phyloP scores from a whole-genome alignment of 805 yeast genomes.

The Starmerella geochares region DNA sequence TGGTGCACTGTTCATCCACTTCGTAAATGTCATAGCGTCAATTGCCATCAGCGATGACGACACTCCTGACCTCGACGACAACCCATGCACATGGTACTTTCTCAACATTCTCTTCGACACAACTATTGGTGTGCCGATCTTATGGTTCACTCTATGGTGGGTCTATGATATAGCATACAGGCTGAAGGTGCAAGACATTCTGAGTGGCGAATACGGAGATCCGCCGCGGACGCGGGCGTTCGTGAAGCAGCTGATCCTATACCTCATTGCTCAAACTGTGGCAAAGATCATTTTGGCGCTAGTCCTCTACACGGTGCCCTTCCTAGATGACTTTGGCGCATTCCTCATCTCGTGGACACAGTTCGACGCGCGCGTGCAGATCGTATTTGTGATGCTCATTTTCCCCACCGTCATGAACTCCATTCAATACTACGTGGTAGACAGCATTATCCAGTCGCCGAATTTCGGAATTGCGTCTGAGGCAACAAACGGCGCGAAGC shows the following conservation, averaged over 20 bases:
- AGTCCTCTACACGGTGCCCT: slow-evolving; percentile 51
- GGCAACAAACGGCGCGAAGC: slow-evolving; percentile 4
- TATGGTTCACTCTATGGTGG: slow-evolving; percentile 44
- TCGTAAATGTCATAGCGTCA: slow-evolving; percentile 63
- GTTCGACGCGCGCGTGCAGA: slow-evolving; percentile 69
- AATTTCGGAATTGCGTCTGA: slow-evolving; percentile 28
- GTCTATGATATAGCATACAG: slow-evolving; percentile 36
- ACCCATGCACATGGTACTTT: slow-evolving; percentile 93
- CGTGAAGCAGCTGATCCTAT: slow-evolving; percentile 59
- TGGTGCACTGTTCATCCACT: slow-evolving; percentile 78
- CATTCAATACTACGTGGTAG: slow-evolving; percentile 47
- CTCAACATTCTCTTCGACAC: slow-evolving; percentile 81
- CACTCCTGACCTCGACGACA: slow-evolving; percentile 37
- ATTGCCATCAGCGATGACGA: slow-evolving; percentile 37
- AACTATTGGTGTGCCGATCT: slow-evolving; percentile 81
- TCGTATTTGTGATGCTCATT: slow-evolving; percentile 70
- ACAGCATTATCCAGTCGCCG: slow-evolving; percentile 48
- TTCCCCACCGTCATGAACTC: slow-evolving; percentile 38
- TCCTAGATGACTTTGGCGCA: slow-evolving; percentile 59
- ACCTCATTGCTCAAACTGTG: slow-evolving; percentile 48
- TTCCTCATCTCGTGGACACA: slow-evolving; percentile 69
- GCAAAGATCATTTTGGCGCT: slow-evolving; percentile 57
- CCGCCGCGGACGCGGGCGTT: slow-evolving; percentile 58
- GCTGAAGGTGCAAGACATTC: slow-evolving; percentile 35
- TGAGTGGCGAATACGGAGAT: slow-evolving; percentile 54